Evolutionary conservation across 305 asterid species (phyloP).

Genomic region (Lippia alba): DNA sequence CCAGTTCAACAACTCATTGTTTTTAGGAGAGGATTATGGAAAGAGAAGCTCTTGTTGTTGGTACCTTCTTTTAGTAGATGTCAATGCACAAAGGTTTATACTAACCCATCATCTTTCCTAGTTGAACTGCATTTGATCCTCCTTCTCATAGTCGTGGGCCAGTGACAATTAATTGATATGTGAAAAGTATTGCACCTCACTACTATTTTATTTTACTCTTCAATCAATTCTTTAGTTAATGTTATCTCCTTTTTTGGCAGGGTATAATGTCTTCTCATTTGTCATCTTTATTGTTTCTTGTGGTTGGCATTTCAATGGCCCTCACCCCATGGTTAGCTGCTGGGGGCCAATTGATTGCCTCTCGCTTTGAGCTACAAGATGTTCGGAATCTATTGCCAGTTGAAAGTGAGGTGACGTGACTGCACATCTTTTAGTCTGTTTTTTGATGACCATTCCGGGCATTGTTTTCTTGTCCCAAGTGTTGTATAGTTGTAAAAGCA

Average conservation of each 20-base stretch:
- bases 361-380: slow-evolving; percentile 82
- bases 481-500: not conserved
- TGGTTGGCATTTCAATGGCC: slow-evolving; percentile 88
- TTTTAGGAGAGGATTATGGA: not conserved
- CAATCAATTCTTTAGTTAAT: not conserved
- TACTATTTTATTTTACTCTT: not conserved
- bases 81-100: not conserved
- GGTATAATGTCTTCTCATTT: slow-evolving; percentile 76
- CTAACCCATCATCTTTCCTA: not conserved
- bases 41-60: not conserved
- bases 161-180: not conserved
- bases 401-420: slow-evolving; percentile 71
- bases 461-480: slow-evolving; percentile 2
- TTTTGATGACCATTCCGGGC: not conserved
- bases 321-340: slow-evolving; percentile 87
- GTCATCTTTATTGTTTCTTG: slow-evolving; percentile 79
- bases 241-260: slow-evolving; percentile 40
- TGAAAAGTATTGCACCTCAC: not conserved
- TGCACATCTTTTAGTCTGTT: slow-evolving; percentile 22
- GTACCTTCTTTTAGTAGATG: slow-evolving; percentile 8
- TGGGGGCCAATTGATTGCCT: slow-evolving; percentile 84
- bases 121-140: not conserved
- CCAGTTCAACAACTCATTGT: not conserved
- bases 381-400: slow-evolving; percentile 79
- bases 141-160: not conserved